Percentiles rank a stretch among this genome's conserved stretches.
Conservation (phyloP, 192 early-diverging fungal species). For the Gonapodya prolifera region DNA sequence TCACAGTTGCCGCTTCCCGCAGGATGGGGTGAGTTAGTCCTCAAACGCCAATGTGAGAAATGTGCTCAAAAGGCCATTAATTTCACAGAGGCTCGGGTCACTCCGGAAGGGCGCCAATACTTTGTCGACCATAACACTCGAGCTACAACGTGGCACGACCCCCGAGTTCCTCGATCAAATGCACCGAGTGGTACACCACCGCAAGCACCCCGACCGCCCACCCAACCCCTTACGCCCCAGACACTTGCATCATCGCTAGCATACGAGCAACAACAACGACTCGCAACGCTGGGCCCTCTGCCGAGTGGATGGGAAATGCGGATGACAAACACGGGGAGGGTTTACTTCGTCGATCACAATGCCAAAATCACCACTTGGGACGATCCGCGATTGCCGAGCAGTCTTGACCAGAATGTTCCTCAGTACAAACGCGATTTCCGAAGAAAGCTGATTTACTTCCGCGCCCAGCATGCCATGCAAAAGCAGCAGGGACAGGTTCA, state of each 20-base stretch:
- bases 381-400: slow-evolving; percentile 47
- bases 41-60: neutral
- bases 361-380: slow-evolving; percentile 98
- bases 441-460: slow-evolving; percentile 92
- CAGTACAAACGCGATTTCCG: slow-evolving; percentile 99
- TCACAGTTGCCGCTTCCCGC: slow-evolving; percentile 11
- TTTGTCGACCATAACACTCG: slow-evolving; percentile 86
- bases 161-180: slow-evolving; percentile 18
- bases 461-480: slow-evolving; percentile 81
- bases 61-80: slow-evolving; percentile 15
- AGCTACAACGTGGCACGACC: slow-evolving; percentile 86
- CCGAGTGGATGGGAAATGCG: slow-evolving; percentile 99
- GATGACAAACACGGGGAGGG: slow-evolving; percentile 79
- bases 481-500: slow-evolving; percentile 82
- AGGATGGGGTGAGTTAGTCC: slow-evolving; percentile 5
- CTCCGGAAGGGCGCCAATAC: slow-evolving; percentile 69
- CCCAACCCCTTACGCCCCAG: slow-evolving; percentile 39
- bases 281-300: slow-evolving; percentile 69
- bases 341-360: slow-evolving; percentile 98
- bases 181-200: neutral
- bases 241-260: slow-evolving; percentile 14
- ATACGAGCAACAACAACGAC: slow-evolving; percentile 53
- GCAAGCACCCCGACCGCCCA: slow-evolving; percentile 35
- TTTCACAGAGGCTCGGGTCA: slow-evolving; percentile 50
- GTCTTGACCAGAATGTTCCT: slow-evolving; percentile 61